These are phyloP conservation scores for Terana coerulea DNA, from an alignment of 768 basidiomycete genomes.

Conservation along the genomic window DNA sequence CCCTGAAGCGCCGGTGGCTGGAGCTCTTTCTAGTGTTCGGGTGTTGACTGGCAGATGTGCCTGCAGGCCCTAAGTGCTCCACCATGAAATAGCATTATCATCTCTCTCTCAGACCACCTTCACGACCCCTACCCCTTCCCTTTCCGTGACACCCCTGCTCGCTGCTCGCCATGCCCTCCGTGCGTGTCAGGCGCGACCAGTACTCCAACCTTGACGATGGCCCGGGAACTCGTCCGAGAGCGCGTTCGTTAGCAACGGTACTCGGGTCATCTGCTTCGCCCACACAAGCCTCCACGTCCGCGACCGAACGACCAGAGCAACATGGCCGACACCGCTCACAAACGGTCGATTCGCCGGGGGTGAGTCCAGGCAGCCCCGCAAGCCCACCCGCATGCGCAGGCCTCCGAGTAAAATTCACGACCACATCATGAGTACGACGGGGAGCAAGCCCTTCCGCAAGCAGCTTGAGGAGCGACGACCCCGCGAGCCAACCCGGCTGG, in stretches of 20 bases:
- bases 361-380: not conserved
- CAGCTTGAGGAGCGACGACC: not conserved
- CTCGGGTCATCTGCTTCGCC: conserved; percentile 1
- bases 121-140: conserved; percentile 5
- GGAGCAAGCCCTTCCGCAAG: not conserved
- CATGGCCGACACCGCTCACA: conserved; percentile 12
- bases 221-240: conserved; percentile 9
- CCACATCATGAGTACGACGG: conserved; percentile 19
- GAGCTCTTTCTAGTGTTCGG: not conserved
- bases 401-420: conserved; percentile 21
- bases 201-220: conserved; percentile 18
- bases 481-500: not conserved
- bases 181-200: conserved; percentile 36
- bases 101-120: conserved; percentile 1
- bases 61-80: not conserved
- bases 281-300: not conserved
- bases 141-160: not conserved
- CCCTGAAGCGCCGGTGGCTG: not conserved
- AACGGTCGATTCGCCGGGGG: not conserved
- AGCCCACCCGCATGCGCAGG: conserved; percentile 6
- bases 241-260: conserved; percentile 16
- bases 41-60: not conserved
- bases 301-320: not conserved
- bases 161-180: conserved; percentile 40
- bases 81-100: conserved; percentile 1